These are phyloP conservation scores for Suillus bovinus DNA, from an alignment of 768 basidiomycete genomes.

Conservation along the genomic window DNA sequence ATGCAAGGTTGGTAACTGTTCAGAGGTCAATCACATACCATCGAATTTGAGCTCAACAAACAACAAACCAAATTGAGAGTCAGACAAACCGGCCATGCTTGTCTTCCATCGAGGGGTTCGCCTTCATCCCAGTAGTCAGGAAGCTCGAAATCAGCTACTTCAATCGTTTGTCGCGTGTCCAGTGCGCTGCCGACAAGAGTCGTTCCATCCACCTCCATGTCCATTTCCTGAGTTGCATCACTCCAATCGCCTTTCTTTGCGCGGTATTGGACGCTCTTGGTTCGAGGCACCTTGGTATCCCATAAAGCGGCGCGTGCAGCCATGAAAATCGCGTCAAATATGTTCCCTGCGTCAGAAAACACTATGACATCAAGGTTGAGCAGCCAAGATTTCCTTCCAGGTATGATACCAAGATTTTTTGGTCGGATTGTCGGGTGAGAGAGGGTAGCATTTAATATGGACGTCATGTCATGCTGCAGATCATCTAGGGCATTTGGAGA, in stretches of 20 bases:
- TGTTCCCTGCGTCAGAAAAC: conserved; percentile 72
- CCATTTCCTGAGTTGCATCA: conserved; percentile 44
- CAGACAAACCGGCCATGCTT: conserved; percentile 73
- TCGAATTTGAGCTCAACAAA: neutral
- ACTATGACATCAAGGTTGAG: conserved; percentile 74
- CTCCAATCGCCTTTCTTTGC: conserved; percentile 34
- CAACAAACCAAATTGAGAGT: conserved; percentile 73
- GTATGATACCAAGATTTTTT: conserved; percentile 58
- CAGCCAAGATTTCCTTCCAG: conserved; percentile 71
- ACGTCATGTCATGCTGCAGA: conserved; percentile 70
- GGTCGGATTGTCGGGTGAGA: conserved; percentile 69
- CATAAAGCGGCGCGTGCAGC: conserved; percentile 78
- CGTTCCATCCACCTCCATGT: conserved; percentile 59
- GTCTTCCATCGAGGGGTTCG: conserved; percentile 57
- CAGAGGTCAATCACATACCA: neutral
- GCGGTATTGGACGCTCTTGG: conserved; percentile 68
- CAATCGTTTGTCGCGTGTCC: conserved; percentile 48
- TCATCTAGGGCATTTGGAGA: conserved; percentile 69
- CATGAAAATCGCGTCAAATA: conserved; percentile 77
- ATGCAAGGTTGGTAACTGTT: conserved; percentile 56
- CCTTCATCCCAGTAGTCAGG: conserved; percentile 90
- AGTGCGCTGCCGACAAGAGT: conserved; percentile 47
- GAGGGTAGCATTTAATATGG: conserved; percentile 62
- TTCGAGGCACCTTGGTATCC: conserved; percentile 79
- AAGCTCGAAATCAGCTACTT: conserved; percentile 81